Evolutionary conservation across 2,329 filamentous ascomycete genomes (phyloP), one percentile per base, ranked within the genome.

Genomic region (Apiospora aurea): DNA sequence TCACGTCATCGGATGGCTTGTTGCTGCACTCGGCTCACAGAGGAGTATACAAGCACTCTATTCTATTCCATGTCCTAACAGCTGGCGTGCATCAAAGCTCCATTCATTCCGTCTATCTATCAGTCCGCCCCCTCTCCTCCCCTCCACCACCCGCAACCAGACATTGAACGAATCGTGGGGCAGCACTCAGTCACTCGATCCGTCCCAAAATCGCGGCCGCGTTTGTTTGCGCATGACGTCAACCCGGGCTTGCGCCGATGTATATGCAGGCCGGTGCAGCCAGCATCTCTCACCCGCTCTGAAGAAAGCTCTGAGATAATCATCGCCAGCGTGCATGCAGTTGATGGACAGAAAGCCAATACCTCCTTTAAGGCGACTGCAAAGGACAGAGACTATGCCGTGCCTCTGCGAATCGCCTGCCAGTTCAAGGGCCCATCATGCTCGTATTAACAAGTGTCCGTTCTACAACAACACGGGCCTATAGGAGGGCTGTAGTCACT

Each of bases 121-220:
- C 53, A 34, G 53, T 10, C 53, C 53, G 16, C 41, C 34, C 21
- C 34, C 34, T 64, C 57, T 8, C 57, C 57, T 64, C 57, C 57
- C n/a, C 57, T 41, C 57, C 26, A 29, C 26, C 26, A 29, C 26
- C 21, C 4, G 21, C 21, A 41, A 64, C 34, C 57, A 64, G 29
- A 49, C 7, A 49, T 49, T 49, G 18, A 64, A 64, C 18, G 57
- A 64, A 64, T 34, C 57, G 57, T 64, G 57, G 57, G 57, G 57
- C 57, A 21, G 14, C 53, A 41, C 8, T 38, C 7, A 41, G 26
- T 34, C 26, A 64, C 34, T 13, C 57, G 18, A 10, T 61, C 44
- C 16, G 16, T 49, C 34, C 34, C 57, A 21, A n/a, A 41, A 41
- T 41, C 57, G 13, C 18, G 57, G 26, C 53, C 16, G 29, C 29